Percentiles rank a stretch among this genome's conserved stretches.
Conservation (phyloP, 2,329 filamentous ascomycete species). For the Penicillium sp. region DNA sequence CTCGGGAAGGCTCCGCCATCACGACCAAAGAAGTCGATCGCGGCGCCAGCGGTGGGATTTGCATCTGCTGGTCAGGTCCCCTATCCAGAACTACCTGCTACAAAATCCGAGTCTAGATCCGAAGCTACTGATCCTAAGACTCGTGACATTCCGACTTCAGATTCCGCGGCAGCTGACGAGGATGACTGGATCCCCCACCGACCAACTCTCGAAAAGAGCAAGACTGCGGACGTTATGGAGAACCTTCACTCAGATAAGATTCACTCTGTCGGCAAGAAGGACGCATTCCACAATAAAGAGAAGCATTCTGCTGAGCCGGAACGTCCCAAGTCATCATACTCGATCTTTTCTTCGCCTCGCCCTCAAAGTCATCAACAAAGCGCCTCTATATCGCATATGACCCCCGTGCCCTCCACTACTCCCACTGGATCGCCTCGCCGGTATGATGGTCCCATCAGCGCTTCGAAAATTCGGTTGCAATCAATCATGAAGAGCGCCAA, state of each 20-base stretch:
- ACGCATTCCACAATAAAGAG: constrained; percentile 1
- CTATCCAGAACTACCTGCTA: constrained; percentile 37
- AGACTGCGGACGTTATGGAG: constrained; percentile 63
- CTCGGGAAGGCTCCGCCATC: constrained; percentile 57
- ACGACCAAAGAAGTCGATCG: constrained; percentile 48
- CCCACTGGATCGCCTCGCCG: constrained; percentile 57
- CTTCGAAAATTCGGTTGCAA: constrained; percentile 88
- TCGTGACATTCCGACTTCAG: constrained; percentile 20
- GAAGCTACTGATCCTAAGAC: constrained; percentile 23
- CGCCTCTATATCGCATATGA: constrained; percentile 60
- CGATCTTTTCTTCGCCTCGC: constrained; percentile 55
- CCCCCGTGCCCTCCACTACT: constrained; percentile 55
- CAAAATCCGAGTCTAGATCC: constrained; percentile 29
- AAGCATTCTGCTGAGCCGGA: constrained; percentile 34
- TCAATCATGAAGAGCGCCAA: constrained; percentile 87
- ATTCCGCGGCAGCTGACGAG: constrained; percentile 43
- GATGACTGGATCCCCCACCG: constrained; percentile 59
- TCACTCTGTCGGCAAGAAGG: constrained; percentile 13
- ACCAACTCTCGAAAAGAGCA: constrained; percentile 59
- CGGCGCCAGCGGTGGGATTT: constrained; percentile 28
- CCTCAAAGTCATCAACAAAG: constrained; percentile 57
- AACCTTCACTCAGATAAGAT: constrained; percentile 36
- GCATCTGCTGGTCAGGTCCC: constrained; percentile 31
- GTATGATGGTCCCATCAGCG: constrained; percentile 79
- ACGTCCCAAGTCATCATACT: constrained; percentile 66